These are phyloP conservation scores for Trichoderma asperellum DNA, from an alignment of 2,329 filamentous ascomycete species.

Conservation along the genomic window DNA sequence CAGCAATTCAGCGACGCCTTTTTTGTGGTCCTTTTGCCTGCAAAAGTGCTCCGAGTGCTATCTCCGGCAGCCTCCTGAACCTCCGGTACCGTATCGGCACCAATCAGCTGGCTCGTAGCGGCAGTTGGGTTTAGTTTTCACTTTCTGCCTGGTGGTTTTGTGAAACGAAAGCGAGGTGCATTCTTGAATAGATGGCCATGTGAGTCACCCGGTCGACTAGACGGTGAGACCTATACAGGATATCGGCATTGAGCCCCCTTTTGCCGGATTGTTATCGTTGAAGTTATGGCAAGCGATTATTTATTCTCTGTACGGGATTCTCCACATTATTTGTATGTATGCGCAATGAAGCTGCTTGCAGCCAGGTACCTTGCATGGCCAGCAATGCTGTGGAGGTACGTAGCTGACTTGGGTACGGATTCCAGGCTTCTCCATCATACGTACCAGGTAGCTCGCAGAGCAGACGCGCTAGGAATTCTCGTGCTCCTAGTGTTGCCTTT, in stretches of 20 bases:
- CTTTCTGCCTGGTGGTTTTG: background rate
- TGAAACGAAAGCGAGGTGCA: background rate
- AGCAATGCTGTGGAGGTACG: background rate
- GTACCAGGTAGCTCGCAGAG: background rate
- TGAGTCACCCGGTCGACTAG: background rate
- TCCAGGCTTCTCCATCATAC: background rate
- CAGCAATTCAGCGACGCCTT: background rate
- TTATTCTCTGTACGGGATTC: background rate
- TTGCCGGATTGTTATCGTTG: background rate
- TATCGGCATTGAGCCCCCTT: slow-evolving; percentile 9
- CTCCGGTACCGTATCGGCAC: slow-evolving; percentile 19
- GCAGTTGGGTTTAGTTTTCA: background rate
- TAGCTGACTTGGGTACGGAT: background rate
- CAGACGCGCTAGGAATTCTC: background rate
- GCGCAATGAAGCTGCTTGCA: background rate
- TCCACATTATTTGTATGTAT: background rate
- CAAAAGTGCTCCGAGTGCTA: slow-evolving; percentile 23
- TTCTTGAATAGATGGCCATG: background rate
- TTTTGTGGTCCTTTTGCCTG: background rate
- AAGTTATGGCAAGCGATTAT: background rate
- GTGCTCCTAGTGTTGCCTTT: background rate
- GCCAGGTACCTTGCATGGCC: background rate
- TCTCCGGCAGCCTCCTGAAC: slow-evolving; percentile 17
- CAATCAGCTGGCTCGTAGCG: background rate
- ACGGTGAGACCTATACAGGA: slow-evolving; percentile 11